Base-by-base conservation (phyloP, 2,329 filamentous ascomycete genomes). In the Fusarium oxysporum region DNA sequence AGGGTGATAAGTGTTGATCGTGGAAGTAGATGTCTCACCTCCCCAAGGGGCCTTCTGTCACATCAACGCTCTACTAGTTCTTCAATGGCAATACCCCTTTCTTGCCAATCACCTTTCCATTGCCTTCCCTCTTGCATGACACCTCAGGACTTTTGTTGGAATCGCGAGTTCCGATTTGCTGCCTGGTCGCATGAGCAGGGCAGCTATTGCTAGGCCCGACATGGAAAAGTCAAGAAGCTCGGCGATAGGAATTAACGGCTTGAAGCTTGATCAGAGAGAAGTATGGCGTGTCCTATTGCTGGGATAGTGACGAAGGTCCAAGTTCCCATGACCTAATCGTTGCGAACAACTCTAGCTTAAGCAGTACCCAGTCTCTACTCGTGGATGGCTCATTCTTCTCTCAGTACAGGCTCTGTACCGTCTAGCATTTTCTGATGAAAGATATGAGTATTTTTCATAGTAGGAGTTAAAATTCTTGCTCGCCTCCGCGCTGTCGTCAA, bases 121-220 rank as follows among this genome's bases (percentile, higher is more conserved):
- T 11, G 3, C 6, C 19, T 8, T n/a, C 21, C 12, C 21, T 48
- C 11, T 28, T 13, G 28, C 14, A 3, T 23, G 1, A 2, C 12
- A 10, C 8, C n/a, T 19, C 8, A 23, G 11, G 11, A 14, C 5
- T 23, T 3, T 9, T 19, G 2, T 23, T 7, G 16, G 0, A 14
- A 33, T 19, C 10, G 2, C 14, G n/a, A 5, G 30, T 33, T 5
- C 16, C 7, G 11, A 13, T 23, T 14, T 50, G 11, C 3, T 23
- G 2, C 11, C 7, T 4, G 11, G 16, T 50, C 8, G 1, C 16
- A 23, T 5, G 11, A 7, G 1, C 8, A 1, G 0, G 5, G n/a
- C 10, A 9, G 21, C 10, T 10, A 3, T 33, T 19, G 30, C 47
- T 3, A 28, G 28, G 7, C 28, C 28, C 28, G 6, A 28, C 28